Evolutionary conservation across 768 basidiomycete species (phyloP).

Genomic region (Tricholoma terreum): DNA sequence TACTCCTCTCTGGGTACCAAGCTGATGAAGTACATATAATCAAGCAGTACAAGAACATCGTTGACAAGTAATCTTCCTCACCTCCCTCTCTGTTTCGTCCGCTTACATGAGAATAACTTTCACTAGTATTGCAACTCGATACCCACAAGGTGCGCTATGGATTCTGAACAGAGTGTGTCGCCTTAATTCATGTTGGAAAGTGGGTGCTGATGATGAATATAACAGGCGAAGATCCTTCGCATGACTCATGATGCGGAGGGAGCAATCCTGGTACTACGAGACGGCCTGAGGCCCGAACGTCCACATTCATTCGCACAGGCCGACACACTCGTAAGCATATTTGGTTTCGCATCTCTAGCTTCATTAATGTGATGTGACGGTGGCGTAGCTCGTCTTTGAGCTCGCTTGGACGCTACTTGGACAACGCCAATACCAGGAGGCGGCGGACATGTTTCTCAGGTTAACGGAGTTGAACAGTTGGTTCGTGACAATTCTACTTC

Average conservation of each 20-base stretch:
- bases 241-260: constrained; percentile 64
- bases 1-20: constrained; percentile 71
- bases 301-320: constrained; percentile 64
- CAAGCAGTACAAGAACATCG: constrained; percentile 58
- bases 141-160: constrained; percentile 71
- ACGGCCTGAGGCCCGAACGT: constrained; percentile 52
- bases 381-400: constrained; percentile 65
- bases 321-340: constrained; percentile 56
- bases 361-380: neutral
- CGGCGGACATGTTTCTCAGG: constrained; percentile 62
- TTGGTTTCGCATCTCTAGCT: neutral
- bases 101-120: neutral
- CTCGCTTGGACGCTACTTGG: constrained; percentile 74
- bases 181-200: neutral
- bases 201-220: neutral
- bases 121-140: constrained; percentile 49
- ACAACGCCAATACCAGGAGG: constrained; percentile 61
- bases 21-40: constrained; percentile 67
- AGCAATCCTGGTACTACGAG: constrained; percentile 61
- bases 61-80: constrained; percentile 48
- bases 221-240: constrained; percentile 70
- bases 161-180: constrained; percentile 62
- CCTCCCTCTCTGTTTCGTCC: neutral
- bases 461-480: constrained; percentile 70
- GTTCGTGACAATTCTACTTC: constrained; percentile 26